Percentiles rank a stretch among this genome's conserved stretches.
Evolutionary conservation across 768 basidiomycete genomes (phyloP).

Genomic region (Panaeolus papilionaceus): DNA sequence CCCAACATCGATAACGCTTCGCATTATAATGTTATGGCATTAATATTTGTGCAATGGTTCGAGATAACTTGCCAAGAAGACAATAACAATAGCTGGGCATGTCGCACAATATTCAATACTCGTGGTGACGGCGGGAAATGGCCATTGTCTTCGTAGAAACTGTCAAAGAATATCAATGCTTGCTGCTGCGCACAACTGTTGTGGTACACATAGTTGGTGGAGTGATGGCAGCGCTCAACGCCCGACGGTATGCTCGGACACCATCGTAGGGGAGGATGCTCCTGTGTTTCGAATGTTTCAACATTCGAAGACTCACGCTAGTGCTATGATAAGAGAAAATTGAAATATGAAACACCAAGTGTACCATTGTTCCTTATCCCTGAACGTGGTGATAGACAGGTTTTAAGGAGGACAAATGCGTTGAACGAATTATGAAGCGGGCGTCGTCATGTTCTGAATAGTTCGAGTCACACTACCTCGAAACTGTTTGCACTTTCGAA

Average conservation of each 20-base stretch:
- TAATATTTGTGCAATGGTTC: neutral
- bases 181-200: neutral
- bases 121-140: neutral
- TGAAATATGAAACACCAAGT: neutral
- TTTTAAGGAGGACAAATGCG: neutral
- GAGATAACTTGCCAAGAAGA: no score
- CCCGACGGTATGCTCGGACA: constrained; percentile 4
- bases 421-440: neutral
- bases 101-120: no score
- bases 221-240: neutral
- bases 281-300: constrained; percentile 2
- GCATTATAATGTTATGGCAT: neutral
- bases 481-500: neutral
- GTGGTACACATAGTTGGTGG: neutral
- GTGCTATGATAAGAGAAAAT: neutral
- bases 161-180: neutral
- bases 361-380: neutral
- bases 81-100: no score
- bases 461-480: neutral
- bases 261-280: neutral
- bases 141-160: neutral
- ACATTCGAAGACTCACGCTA: neutral
- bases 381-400: neutral
- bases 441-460: neutral
- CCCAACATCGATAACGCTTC: neutral